Conservation (phyloP, 78 protist genomes). For the Dictyostelium brefeldianum region DNA sequence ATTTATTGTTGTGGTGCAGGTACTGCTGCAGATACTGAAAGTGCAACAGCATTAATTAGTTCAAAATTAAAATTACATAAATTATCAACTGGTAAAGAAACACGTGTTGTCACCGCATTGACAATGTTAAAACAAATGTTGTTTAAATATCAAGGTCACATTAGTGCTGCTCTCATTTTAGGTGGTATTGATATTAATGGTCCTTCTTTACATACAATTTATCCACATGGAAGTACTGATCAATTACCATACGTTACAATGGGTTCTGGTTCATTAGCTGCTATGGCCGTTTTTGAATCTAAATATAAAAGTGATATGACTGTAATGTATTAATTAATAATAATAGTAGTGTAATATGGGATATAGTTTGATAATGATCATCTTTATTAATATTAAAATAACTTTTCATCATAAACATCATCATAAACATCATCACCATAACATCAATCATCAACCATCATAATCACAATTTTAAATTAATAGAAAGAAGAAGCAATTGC, state of each 20-base stretch:
- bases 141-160: slow-evolving; percentile 95
- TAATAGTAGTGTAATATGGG: neutral
- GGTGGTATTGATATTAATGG: slow-evolving; percentile 98
- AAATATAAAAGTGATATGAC: slow-evolving; percentile 90
- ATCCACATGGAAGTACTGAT: slow-evolving; percentile 98
- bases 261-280: slow-evolving; percentile 99
- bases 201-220: slow-evolving; percentile 92
- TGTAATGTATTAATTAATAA: slow-evolving; percentile 4
- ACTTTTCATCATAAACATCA: neutral
- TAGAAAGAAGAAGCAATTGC: slow-evolving; percentile 93
- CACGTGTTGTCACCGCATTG: slow-evolving; percentile 96
- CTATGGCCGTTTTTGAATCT: slow-evolving; percentile 98
- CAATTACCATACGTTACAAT: slow-evolving; percentile 98
- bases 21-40: slow-evolving; percentile 99
- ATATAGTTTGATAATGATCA: neutral
- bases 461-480: neutral
- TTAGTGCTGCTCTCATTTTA: slow-evolving; percentile 97
- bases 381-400: neutral
- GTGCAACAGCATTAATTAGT: slow-evolving; percentile 74
- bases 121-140: slow-evolving; percentile 95
- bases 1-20: slow-evolving; percentile 99
- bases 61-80: slow-evolving; percentile 76
- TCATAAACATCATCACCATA: neutral
- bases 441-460: too few relatives aligned
- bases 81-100: slow-evolving; percentile 89